These are phyloP conservation scores for Tricholoma furcatifolium DNA, from an alignment of 768 basidiomycete genomes.

Conservation along the genomic window DNA sequence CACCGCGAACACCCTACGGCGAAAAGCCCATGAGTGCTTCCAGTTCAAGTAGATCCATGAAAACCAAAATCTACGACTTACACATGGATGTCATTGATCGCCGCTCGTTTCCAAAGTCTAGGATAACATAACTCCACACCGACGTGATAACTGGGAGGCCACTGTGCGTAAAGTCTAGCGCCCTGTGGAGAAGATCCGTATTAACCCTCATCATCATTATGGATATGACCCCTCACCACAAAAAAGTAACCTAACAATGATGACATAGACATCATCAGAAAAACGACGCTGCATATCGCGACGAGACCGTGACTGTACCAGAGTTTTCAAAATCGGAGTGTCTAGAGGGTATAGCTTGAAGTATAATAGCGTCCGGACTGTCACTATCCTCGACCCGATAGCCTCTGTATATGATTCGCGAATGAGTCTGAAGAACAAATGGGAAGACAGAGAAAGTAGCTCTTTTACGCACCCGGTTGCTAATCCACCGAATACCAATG, in stretches of 20 bases:
- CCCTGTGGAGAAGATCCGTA: slow-evolving; percentile 10
- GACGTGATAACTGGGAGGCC: slow-evolving; percentile 22
- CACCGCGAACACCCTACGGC: slow-evolving; percentile 15
- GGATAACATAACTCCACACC: slow-evolving; percentile 27
- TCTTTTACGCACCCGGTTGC: slow-evolving; percentile 34
- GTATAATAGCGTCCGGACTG: slow-evolving; percentile 33
- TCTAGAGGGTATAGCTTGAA: slow-evolving; percentile 34
- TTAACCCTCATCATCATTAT: not conserved
- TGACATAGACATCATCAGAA: too few species aligned
- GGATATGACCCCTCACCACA: slow-evolving; percentile 33
- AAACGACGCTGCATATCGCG: too few species aligned
- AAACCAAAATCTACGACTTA: too few species aligned
- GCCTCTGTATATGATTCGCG: slow-evolving; percentile 11
- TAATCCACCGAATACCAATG: slow-evolving; percentile 37
- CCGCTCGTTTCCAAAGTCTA: slow-evolving; percentile 14
- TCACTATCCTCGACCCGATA: slow-evolving; percentile 34
- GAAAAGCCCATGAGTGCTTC: too few species aligned
- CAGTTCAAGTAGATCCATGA: too few species aligned
- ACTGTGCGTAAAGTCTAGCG: slow-evolving; percentile 24
- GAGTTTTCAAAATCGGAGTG: slow-evolving; percentile 19
- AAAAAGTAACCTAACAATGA: slow-evolving; percentile 31
- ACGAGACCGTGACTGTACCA: slow-evolving; percentile 25
- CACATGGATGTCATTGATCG: slow-evolving; percentile 23
- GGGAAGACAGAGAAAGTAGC: not conserved
- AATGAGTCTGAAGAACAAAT: too few species aligned